Evolutionary conservation across 768 basidiomycete species (phyloP).

Genomic region (Lactarius pseudohatsudake): DNA sequence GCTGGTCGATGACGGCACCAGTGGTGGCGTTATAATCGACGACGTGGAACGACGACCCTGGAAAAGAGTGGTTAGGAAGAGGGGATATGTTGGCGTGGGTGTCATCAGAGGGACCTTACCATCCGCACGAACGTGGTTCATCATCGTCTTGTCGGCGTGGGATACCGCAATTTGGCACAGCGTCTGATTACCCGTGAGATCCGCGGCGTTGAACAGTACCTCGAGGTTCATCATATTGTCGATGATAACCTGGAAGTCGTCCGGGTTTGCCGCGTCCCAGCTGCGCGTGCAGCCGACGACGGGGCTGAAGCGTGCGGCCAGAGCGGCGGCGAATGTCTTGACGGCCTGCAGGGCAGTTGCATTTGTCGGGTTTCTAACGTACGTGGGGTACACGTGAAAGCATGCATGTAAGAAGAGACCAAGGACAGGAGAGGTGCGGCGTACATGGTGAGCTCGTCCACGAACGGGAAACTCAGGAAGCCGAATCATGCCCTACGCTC

Average conservation of each 20-base stretch:
- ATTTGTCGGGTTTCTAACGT: conserved; percentile 55
- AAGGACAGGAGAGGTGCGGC: conserved; percentile 30
- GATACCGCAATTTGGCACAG: conserved; percentile 58
- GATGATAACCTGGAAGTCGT: conserved; percentile 68
- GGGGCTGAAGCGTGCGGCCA: conserved; percentile 58
- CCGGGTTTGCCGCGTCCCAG: conserved; percentile 61
- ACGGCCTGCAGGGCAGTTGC: conserved; percentile 54
- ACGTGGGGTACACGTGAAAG: neutral
- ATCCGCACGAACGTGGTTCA: conserved; percentile 63
- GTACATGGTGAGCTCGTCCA: conserved; percentile 58
- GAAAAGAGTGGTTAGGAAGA: neutral
- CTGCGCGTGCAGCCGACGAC: conserved; percentile 68
- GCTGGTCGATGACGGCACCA: conserved; percentile 54
- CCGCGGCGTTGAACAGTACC: conserved; percentile 35
- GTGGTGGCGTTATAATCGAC: conserved; percentile 67
- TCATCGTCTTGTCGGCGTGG: conserved; percentile 67
- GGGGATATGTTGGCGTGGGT: neutral
- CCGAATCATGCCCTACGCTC: conserved; percentile 65
- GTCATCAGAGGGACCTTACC: conserved; percentile 39
- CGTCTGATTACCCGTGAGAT: conserved; percentile 59
- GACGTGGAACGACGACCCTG: conserved; percentile 48
- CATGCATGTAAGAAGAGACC: no score
- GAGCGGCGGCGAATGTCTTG: conserved; percentile 54
- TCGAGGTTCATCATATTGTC: conserved; percentile 84
- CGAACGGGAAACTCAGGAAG: conserved; percentile 68